phyloP scores from a whole-genome alignment of 2,329 filamentous ascomycete genomes.

The Xylariomycetidae sp. region DNA sequence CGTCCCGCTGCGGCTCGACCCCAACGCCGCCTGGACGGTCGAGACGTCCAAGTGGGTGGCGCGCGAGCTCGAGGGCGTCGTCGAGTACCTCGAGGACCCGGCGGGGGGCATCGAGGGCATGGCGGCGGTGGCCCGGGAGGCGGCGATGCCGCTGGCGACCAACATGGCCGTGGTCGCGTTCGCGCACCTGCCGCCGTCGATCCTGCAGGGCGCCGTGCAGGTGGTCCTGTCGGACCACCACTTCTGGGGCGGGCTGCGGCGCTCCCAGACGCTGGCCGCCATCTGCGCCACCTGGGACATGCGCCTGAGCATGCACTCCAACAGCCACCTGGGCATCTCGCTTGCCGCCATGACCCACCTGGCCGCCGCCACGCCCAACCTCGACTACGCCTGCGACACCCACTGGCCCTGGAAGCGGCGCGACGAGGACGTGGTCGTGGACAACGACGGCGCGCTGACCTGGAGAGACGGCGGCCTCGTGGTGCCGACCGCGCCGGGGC shows the following conservation, averaged over 20 bases:
- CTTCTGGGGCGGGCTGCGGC: constrained; percentile 39
- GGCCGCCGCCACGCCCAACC: constrained; percentile 34
- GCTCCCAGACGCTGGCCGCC: constrained; percentile 32
- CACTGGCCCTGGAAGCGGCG: constrained; percentile 41
- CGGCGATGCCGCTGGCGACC: constrained; percentile 36
- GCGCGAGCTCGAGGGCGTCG: constrained; percentile 30
- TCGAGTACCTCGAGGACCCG: constrained; percentile 37
- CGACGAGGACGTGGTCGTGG: constrained; percentile 36
- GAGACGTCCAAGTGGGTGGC: constrained; percentile 35
- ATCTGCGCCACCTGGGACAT: constrained; percentile 36
- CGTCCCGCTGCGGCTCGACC: constrained; percentile 32
- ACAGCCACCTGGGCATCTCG: constrained; percentile 38
- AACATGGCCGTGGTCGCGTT: constrained; percentile 41
- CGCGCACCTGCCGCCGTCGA: constrained; percentile 32
- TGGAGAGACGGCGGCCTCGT: constrained; percentile 32
- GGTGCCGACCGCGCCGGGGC: constrained; percentile 30
- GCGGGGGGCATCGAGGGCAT: constrained; percentile 36
- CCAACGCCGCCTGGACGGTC: constrained; percentile 35
- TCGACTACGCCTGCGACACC: constrained; percentile 39
- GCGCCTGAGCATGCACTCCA: constrained; percentile 38
- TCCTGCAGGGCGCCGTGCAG: constrained; percentile 34
- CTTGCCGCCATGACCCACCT: constrained; percentile 39
- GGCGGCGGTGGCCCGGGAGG: constrained; percentile 36
- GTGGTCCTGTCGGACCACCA: constrained; percentile 38
- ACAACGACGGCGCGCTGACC: constrained; percentile 29